Conservation (phyloP, 2,329 filamentous ascomycete genomes). For the Fusarium torreyae region DNA sequence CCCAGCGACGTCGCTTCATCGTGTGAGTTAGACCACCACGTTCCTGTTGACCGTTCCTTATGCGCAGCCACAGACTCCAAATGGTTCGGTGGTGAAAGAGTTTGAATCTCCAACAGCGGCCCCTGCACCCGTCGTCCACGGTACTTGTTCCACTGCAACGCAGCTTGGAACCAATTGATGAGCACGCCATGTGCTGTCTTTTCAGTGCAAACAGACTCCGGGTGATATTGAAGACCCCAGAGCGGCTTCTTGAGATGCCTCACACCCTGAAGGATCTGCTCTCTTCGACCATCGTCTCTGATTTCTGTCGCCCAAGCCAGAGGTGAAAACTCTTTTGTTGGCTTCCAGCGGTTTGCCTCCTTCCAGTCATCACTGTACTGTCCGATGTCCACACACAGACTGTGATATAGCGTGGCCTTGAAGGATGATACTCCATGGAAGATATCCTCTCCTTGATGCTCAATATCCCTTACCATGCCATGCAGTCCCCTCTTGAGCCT, state of each 20-base stretch:
- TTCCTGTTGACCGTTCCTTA: conserved; percentile 12
- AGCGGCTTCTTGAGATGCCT: conserved; percentile 79
- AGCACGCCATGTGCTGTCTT: conserved; percentile 75
- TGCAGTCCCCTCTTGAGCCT: conserved; percentile 82
- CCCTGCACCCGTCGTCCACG: conserved; percentile 37
- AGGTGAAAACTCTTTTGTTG: conserved; percentile 65
- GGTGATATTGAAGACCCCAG: conserved; percentile 92
- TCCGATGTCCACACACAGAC: conserved; percentile 69
- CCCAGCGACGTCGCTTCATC: conserved; percentile 4
- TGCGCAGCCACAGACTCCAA: conserved; percentile 42
- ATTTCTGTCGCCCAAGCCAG: conserved; percentile 74
- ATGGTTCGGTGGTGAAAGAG: conserved; percentile 47
- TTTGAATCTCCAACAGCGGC: conserved; percentile 41
- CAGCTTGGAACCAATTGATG: conserved; percentile 81
- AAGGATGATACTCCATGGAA: conserved; percentile 75
- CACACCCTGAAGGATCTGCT: conserved; percentile 82
- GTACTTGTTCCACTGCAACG: conserved; percentile 71
- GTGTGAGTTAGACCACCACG: conserved; percentile 32
- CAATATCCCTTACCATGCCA: conserved; percentile 81
- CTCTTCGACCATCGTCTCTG: conserved; percentile 55
- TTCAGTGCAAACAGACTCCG: conserved; percentile 89
- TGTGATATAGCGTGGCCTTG: conserved; percentile 84
- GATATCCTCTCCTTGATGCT: conserved; percentile 73
- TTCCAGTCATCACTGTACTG: conserved; percentile 49
- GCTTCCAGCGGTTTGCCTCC: conserved; percentile 57